Evolutionary conservation across 495 filamentous ascomycete genomes (phyloP), one percentile per base, ranked within the genome.

Genomic region (Penicillium alfredii): DNA sequence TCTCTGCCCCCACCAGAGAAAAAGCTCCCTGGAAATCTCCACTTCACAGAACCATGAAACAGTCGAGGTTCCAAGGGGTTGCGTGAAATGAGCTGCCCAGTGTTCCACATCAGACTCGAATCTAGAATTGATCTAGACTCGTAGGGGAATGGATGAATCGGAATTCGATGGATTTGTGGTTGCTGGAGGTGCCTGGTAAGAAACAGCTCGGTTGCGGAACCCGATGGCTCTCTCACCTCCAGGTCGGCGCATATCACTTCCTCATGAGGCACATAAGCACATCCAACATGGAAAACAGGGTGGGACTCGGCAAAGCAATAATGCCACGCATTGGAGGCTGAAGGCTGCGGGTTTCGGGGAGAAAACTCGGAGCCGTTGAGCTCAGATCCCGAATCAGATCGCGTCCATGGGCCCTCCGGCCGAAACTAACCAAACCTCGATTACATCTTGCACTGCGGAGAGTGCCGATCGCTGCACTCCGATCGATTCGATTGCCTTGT

Each of bases 331-430:
- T n/a, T n/a, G n/a, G n/a, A n/a, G n/a, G n/a, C n/a, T n/a, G n/a
- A n/a, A n/a, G n/a, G n/a, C n/a, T n/a, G n/a, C 11, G 38, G 38
- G 39, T 47, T 38, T 45, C 45, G 45, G 45, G 46, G 50, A 54
- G 46, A 55, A 57, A 57, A 55, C 50, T 57, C 53, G 53, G 53
- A 44, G 38, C 40, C 44, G 44, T 51, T 54, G 20, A 27, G 14
- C 32, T 39, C 20, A 28, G 26, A 51, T 50, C 49, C 43, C 49
- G 49, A 55, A 55, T 49, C 49, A 56, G 11, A 43, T 10, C 3
- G 31, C 44, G 40, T 32, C 35, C 16, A 12, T 10, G 7, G 15
- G n/a, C 24, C 28, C 38, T 47, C 44, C 53, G 53, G 53, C 53
- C 53, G 53, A 56, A 48, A 48, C 35, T 25, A 25, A 25, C 23